Evolutionary conservation across 345 rosid genomes (phyloP).

Genomic region (Stellera chamaejasme): DNA sequence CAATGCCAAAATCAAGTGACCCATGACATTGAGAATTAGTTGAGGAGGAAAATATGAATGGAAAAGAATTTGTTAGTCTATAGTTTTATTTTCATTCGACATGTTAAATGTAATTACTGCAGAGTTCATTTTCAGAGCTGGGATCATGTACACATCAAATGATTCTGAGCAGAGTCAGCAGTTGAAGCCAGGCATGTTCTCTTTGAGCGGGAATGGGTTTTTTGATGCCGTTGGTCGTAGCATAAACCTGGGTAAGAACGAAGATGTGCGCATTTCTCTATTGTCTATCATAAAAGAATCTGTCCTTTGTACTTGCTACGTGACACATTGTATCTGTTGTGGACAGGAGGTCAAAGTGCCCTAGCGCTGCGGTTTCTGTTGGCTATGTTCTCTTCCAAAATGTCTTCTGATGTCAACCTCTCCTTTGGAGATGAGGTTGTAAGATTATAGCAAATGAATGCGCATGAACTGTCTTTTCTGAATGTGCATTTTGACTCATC

Average conservation of each 20-base stretch:
- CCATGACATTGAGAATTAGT: too few species aligned
- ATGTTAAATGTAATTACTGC: conserved; percentile 40
- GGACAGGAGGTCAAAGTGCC: conserved; percentile 79
- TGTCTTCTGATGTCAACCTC: conserved; percentile 60
- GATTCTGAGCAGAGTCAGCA: conserved; percentile 37
- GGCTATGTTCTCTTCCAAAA: conserved; percentile 73
- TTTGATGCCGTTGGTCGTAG: conserved; percentile 82
- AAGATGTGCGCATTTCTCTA: neutral
- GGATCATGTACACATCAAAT: conserved; percentile 69
- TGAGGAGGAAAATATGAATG: too few species aligned
- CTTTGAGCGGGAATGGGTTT: conserved; percentile 77
- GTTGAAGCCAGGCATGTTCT: conserved; percentile 45
- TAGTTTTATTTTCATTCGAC: conserved; percentile 5
- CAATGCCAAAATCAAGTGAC: neutral
- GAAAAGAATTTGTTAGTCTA: too few species aligned
- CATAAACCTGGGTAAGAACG: conserved; percentile 59
- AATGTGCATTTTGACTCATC: neutral
- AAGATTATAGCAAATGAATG: neutral
- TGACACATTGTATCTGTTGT: conserved; percentile 6
- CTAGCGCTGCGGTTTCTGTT: conserved; percentile 74
- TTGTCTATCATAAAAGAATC: conserved; percentile 2
- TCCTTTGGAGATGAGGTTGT: conserved; percentile 87
- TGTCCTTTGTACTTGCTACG: neutral
- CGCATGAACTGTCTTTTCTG: neutral
- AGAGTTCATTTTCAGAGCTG: conserved; percentile 79